Evolutionary conservation across 2,329 filamentous ascomycete genomes (phyloP), one percentile per base, ranked within the genome.

Genomic region (Remersonia thermophila): DNA sequence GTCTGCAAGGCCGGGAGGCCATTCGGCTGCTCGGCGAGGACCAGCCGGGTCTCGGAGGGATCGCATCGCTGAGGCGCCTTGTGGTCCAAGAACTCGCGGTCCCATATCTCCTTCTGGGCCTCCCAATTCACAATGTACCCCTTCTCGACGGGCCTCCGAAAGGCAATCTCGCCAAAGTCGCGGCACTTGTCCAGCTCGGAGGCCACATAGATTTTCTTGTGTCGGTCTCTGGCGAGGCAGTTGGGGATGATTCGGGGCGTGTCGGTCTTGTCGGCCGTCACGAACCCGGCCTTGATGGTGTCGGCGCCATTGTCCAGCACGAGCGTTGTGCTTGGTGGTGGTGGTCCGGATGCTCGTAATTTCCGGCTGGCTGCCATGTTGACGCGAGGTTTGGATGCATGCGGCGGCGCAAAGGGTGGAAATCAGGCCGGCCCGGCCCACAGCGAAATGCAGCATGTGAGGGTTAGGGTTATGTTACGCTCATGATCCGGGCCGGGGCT

Each of bases 121-220:
- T 98, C 91, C 91, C 91, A 98, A 54, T 89, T 95, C 42, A 96
- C 87, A 33, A 96, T 69, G 53, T 83, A 96, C 7, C 91, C 91
- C 58, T 87, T 93, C 58, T 98, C 91, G 1, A 96, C 83, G 0
- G 91, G 91, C 0, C 89, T 69, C 1, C 89, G 74, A 51, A 95
- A 94, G 7, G 75, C 71, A 14, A 93, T 75, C 56, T 95, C 89
- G 46, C 86, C 85, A 63, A 85, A 94, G 53, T 98, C 89, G 45
- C 71, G 78, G 57, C 89, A 93, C 39, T 75, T 69, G 7, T 78
- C 73, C 2, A 95, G 64, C 47, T 93, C 81, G 1, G 82, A 77
- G 11, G 75, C 87, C 41, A 94, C 72, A 51, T 91, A 93, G 4
- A 79, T 73, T 46, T 81, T 78, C 49, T 75, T 78, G 48, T 84